These are phyloP conservation scores for Phylloboletellus chloephorus DNA, from an alignment of 1,284 basidiomycete species.

Conservation along the genomic window DNA sequence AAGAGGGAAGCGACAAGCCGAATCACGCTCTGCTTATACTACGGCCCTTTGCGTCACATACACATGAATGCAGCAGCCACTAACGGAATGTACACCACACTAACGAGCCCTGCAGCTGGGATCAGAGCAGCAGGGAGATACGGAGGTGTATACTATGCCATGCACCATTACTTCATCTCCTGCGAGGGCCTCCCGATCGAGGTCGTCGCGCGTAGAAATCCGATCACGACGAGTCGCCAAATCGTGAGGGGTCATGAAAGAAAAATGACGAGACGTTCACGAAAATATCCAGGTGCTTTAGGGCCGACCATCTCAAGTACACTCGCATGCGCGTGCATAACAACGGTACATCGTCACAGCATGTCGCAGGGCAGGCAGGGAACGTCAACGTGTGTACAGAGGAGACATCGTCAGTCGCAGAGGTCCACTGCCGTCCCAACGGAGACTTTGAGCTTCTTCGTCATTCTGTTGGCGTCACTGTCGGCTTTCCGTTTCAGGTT, in stretches of 20 bases:
- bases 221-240: conserved; percentile 48
- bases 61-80: no score
- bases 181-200: conserved; percentile 71
- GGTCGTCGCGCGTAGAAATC: conserved; percentile 46
- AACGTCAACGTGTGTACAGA: conserved; percentile 1
- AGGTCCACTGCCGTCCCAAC: conserved; percentile 51
- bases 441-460: conserved; percentile 54
- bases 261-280: background rate
- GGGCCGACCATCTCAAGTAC: conserved; percentile 22
- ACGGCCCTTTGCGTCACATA: no score
- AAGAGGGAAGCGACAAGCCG: no score
- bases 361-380: background rate
- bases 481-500: conserved; percentile 31
- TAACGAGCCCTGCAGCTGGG: conserved; percentile 73
- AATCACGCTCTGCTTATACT: no score
- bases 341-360: background rate
- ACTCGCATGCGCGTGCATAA: background rate
- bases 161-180: conserved; percentile 85
- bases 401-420: conserved; percentile 40
- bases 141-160: conserved; percentile 80
- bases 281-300: conserved; percentile 17
- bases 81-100: conserved; percentile 68
- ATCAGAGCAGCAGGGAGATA: conserved; percentile 67
- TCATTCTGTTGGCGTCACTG: conserved; percentile 25
- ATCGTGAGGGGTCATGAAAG: conserved; percentile 54